Percentiles rank a stretch among this genome's conserved stretches.
Evolutionary conservation across 352 stramenopile genomes (phyloP).

Genomic region (Saprolegnia parasitica): DNA sequence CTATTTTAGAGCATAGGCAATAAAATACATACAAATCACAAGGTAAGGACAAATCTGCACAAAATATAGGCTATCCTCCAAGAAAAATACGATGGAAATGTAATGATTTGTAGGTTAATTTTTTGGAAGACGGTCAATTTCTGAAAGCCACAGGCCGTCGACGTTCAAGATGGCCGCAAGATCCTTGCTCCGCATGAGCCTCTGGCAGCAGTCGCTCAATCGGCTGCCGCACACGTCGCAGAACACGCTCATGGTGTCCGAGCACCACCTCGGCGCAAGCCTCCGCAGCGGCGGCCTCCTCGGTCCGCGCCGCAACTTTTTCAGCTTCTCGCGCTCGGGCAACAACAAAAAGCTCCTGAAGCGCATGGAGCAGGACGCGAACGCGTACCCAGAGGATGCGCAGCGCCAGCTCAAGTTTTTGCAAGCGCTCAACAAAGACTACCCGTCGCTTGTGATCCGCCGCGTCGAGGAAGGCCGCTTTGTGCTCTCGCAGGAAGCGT

Average conservation of each 20-base stretch:
- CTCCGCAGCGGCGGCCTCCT: background rate
- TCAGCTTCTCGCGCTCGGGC: slow-evolving; percentile 65
- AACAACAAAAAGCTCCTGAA: slow-evolving; percentile 80
- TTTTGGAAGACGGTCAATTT: background rate
- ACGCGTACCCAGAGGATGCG: slow-evolving; percentile 63
- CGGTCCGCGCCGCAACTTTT: slow-evolving; percentile 55
- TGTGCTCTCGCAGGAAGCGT: slow-evolving; percentile 65
- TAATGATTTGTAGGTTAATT: background rate
- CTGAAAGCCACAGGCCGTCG: background rate
- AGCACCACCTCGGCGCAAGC: slow-evolving; percentile 6
- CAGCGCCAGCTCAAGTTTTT: slow-evolving; percentile 77
- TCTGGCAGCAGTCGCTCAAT: slow-evolving; percentile 25
- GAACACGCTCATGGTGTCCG: background rate
- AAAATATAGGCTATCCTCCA: too few species aligned
- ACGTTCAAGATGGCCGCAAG: slow-evolving; percentile 16
- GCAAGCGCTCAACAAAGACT: slow-evolving; percentile 83
- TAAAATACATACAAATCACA: too few species aligned
- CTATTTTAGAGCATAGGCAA: too few species aligned
- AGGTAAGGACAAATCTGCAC: too few species aligned
- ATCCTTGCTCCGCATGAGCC: slow-evolving; percentile 19
- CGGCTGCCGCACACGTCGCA: slow-evolving; percentile 13
- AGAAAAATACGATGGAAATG: too few species aligned
- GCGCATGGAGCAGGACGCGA: slow-evolving; percentile 75
- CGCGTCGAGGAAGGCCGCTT: slow-evolving; percentile 82
- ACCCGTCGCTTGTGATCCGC: slow-evolving; percentile 76